Evolutionary conservation across 768 basidiomycete genomes (phyloP).

Genomic region (Suillus weaverae): DNA sequence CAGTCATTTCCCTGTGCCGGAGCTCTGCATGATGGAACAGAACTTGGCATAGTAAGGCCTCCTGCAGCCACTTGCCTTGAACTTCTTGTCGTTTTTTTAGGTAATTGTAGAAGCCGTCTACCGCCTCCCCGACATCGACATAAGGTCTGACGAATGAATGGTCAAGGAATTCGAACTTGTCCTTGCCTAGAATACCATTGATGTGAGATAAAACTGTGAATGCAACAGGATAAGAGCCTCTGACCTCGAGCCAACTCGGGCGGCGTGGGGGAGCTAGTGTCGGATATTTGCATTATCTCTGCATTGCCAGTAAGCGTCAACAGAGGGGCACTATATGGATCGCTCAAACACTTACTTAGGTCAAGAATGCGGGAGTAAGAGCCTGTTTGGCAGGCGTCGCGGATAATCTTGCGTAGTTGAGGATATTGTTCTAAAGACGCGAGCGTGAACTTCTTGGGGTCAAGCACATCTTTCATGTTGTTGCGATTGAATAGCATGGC

Average conservation of each 20-base stretch:
- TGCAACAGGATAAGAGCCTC: background rate
- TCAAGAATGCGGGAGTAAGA: no score
- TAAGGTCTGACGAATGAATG: constrained; percentile 7
- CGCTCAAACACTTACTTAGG: background rate
- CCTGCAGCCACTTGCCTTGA: background rate
- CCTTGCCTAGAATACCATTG: background rate
- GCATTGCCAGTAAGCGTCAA: background rate
- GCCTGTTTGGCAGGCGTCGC: no score
- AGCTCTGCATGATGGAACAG: constrained; percentile 19
- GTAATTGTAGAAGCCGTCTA: constrained; percentile 21
- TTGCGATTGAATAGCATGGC: no score
- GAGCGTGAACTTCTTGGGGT: background rate
- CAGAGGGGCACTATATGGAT: background rate
- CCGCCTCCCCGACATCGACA: constrained; percentile 3
- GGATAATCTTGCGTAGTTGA: no score
- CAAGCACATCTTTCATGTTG: no score
- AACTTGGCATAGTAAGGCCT: constrained; percentile 11
- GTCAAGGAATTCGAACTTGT: background rate
- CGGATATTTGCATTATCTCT: background rate
- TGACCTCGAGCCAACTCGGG: background rate
- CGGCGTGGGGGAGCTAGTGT: background rate
- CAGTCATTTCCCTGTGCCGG: constrained; percentile 21
- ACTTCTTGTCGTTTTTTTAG: constrained; percentile 12
- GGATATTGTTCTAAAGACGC: no score
- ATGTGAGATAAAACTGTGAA: background rate